phyloP scores from a whole-genome alignment of 148 eudicot genomes.

The Cornus suecica region DNA sequence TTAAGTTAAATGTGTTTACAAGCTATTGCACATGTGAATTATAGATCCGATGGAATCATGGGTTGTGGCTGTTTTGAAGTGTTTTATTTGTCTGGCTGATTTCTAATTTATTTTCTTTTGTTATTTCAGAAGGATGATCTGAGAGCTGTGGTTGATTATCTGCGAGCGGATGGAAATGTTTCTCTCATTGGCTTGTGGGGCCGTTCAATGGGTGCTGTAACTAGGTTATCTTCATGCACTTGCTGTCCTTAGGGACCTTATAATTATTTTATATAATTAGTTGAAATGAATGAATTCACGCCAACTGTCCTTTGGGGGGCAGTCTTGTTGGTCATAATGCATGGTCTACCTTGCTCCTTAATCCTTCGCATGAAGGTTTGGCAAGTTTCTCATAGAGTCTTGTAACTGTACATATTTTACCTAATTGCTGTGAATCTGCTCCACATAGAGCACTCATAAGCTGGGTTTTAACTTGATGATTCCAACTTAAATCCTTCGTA shows the following conservation, averaged over 20 bases:
- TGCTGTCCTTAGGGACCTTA: conserved; percentile 3
- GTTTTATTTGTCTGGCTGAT: conserved; percentile 2
- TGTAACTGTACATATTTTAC: neutral
- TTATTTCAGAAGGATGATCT: conserved; percentile 86
- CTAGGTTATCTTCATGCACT: conserved; percentile 47
- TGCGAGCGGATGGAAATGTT: conserved; percentile 80
- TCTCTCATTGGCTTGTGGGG: conserved; percentile 98
- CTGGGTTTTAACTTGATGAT: neutral
- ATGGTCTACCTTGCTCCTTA: neutral
- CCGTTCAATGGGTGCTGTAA: conserved; percentile 99
- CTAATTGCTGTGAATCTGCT: neutral
- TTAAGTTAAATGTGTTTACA: neutral
- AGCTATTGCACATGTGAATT: neutral
- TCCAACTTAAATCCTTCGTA: neutral
- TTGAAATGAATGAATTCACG: neutral
- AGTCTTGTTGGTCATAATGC: neutral
- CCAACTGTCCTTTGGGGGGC: neutral
- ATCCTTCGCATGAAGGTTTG: neutral
- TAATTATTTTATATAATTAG: neutral
- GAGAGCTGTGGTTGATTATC: conserved; percentile 76
- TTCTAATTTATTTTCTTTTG: neutral
- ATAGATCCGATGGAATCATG: neutral
- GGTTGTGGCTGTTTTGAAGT: conserved; percentile 7
- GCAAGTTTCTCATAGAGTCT: neutral
- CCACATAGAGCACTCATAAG: neutral